Evolutionary conservation across 2,329 filamentous ascomycete species (phyloP), one percentile per base, ranked within the genome.

Genomic region (Fonsecaea multimorphosa): DNA sequence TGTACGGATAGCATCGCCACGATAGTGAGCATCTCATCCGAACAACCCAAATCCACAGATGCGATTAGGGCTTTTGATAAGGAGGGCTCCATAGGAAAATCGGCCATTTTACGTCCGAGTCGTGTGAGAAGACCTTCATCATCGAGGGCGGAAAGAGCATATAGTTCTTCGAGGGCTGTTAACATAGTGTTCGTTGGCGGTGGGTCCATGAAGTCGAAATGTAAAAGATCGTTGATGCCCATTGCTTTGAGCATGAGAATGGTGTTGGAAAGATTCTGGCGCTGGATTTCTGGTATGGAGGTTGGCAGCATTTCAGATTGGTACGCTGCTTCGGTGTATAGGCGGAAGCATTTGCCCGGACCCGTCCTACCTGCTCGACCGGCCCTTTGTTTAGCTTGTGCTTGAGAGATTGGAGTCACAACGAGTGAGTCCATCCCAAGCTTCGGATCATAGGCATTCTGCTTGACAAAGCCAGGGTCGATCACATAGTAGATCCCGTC

Each of bases 191-290:
- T 97, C 32, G 95, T 95, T 0, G 95, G 95, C 0, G 95, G 95
- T 0, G 95, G 93, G 74, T 99, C 95, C 94, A 99, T 98, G 74
- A 99, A 99, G 79, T 98, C 94, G 74, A 99, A 99, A 75, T 96
- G 93, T 12, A 99, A 84, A 1, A 99, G 83, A 75, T 99, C 95
- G 75, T 99, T 98, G 78, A 99, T 98, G 2, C 96, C 95, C 93
- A 99, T 98, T 0, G 95, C 95, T 77, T 99, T 99, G 58, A 99
- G 86, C 91, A 97, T 97, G 54, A 99, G 85, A 77, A 99, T 98
- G 0, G 94, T 97, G 72, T 91, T 89, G 0, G 92, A 91, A 60
- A 99, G 76, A 73, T 99, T 99, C 76, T 97, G 92, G 1, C 95
- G 86, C 76, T 99, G 95, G 58, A 99, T 99, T 73, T 98, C 95